Percentiles rank a stretch among this genome's conserved stretches.
Conservation (phyloP, 352 stramenopile genomes). For the Phytophthora sojae region DNA sequence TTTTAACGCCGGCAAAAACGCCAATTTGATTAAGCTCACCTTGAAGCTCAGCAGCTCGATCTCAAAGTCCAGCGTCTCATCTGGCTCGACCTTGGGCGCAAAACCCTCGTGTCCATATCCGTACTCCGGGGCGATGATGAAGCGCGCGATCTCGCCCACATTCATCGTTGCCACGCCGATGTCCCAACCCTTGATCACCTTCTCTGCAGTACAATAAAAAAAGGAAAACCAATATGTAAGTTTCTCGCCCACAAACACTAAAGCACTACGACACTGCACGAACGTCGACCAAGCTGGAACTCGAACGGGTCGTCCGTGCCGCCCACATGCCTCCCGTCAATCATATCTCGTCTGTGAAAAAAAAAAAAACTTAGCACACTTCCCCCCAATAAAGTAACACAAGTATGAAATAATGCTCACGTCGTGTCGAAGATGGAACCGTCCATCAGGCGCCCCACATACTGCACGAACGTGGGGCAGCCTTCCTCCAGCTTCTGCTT, state of each 20-base stretch:
- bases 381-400: not conserved
- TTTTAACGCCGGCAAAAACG: not conserved
- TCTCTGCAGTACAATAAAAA: conserved; percentile 51
- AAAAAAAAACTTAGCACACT: not conserved
- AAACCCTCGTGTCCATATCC: conserved; percentile 82
- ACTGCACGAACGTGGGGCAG: conserved; percentile 88
- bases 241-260: not conserved
- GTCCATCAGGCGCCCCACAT: conserved; percentile 82
- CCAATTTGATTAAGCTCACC: conserved; percentile 33
- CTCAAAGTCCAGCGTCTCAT: conserved; percentile 89
- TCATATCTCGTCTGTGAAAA: conserved; percentile 64
- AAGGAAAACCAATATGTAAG: not conserved
- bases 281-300: conserved; percentile 83
- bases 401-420: conserved; percentile 38
- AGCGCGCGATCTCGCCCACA: conserved; percentile 77
- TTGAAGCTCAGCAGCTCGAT: conserved; percentile 86
- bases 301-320: conserved; percentile 88
- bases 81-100: conserved; percentile 84
- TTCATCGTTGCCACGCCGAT: conserved; percentile 86
- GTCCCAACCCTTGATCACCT: conserved; percentile 90
- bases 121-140: conserved; percentile 87
- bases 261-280: not conserved
- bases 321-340: conserved; percentile 84
- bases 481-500: conserved; percentile 77
- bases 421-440: conserved; percentile 91